These are phyloP conservation scores for Phaeomoniella chlamydospora DNA, from an alignment of 2,329 filamentous ascomycete species.

Conservation along the genomic window DNA sequence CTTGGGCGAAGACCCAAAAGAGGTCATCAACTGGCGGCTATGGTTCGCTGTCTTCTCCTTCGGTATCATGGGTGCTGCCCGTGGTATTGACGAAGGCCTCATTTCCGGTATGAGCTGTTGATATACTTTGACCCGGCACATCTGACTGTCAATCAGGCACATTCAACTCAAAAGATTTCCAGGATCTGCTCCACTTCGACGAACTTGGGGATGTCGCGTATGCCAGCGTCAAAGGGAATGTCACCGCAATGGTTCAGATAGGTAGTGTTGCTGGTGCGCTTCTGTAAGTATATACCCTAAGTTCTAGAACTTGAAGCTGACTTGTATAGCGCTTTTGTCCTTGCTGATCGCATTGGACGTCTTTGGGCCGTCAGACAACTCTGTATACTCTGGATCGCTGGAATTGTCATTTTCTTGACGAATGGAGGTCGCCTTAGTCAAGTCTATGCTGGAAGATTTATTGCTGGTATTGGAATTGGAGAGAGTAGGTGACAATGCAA, in stretches of 20 bases:
- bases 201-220: slow-evolving; percentile 10
- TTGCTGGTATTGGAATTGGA: slow-evolving; percentile 28
- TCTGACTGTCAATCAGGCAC: slow-evolving; percentile 14
- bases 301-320: slow-evolving; percentile 9
- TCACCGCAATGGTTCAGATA: slow-evolving; percentile 25
- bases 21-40: slow-evolving; percentile 18
- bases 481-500: no score
- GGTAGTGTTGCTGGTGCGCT: slow-evolving; percentile 21
- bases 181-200: slow-evolving; percentile 6
- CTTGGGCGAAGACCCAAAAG: slow-evolving; percentile 15
- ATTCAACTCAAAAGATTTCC: slow-evolving; percentile 14
- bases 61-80: slow-evolving; percentile 12
- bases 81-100: slow-evolving; percentile 11
- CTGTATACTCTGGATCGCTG: slow-evolving; percentile 10
- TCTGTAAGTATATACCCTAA: slow-evolving; percentile 7
- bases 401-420: slow-evolving; percentile 18
- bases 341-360: slow-evolving; percentile 15
- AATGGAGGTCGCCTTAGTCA: slow-evolving; percentile 20
- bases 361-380: slow-evolving; percentile 11
- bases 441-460: slow-evolving; percentile 28
- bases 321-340: slow-evolving; percentile 15
- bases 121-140: slow-evolving; percentile 10
- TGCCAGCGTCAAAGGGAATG: slow-evolving; percentile 19
- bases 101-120: slow-evolving; percentile 6
- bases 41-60: slow-evolving; percentile 12